phyloP scores from a whole-genome alignment of 306 rosid species.

The Lathyrus sativus region DNA sequence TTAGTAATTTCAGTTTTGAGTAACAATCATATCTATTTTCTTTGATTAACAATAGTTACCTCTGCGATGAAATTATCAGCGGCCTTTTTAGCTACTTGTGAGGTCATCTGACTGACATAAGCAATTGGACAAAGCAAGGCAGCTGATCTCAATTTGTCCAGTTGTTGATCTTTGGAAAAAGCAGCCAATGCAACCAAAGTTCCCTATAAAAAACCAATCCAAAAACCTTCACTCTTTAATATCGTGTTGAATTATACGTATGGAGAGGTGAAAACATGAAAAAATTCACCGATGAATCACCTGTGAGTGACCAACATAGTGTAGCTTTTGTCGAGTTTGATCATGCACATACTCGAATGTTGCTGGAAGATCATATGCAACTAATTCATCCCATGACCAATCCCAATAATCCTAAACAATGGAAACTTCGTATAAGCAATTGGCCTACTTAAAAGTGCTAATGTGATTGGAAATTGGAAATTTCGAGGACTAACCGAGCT shows the following conservation, averaged over 20 bases:
- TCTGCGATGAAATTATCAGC: slow-evolving; percentile 74
- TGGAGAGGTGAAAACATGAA: not conserved
- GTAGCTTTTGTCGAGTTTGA: slow-evolving; percentile 74
- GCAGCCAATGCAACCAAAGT: slow-evolving; percentile 81
- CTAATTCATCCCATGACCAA: slow-evolving; percentile 99
- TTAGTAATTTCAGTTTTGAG: slow-evolving; percentile 12
- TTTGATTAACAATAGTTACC: slow-evolving; percentile 41
- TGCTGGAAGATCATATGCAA: slow-evolving; percentile 85
- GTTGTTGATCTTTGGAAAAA: slow-evolving; percentile 61
- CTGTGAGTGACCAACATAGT: slow-evolving; percentile 94
- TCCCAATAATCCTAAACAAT: slow-evolving; percentile 64
- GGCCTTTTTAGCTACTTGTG: slow-evolving; percentile 71
- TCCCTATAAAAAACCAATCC: slow-evolving; percentile 57
- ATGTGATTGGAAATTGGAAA: not conserved
- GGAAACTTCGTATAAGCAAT: slow-evolving; percentile 26
- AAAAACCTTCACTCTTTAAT: not conserved
- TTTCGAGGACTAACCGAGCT: slow-evolving; percentile 47
- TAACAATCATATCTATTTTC: not conserved
- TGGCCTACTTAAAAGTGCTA: not conserved
- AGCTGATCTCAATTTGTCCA: slow-evolving; percentile 68
- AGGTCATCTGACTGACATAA: slow-evolving; percentile 68
- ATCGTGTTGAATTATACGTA: slow-evolving; percentile 9
- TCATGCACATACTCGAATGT: slow-evolving; percentile 70
- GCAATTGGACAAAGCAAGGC: slow-evolving; percentile 93
- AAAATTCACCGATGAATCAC: slow-evolving; percentile 53